Conservation (phyloP, 1,139 yeast species). For the Geotrichum siamense region DNA sequence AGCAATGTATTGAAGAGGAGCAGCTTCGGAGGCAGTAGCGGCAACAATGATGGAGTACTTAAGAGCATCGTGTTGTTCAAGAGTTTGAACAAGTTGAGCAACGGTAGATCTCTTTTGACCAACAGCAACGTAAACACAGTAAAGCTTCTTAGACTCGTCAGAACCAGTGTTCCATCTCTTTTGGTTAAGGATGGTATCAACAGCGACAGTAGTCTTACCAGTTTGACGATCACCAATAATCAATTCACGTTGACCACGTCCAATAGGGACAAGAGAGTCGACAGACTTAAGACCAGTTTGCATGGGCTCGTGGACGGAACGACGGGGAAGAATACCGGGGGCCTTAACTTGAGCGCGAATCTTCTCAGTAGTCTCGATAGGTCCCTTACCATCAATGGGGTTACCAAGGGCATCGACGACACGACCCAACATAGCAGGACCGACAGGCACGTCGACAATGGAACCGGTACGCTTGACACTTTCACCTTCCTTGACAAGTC, state of each 20-base stretch:
- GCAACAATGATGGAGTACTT: constrained; percentile 98
- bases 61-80: constrained; percentile 96
- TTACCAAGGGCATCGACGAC: constrained; percentile 99
- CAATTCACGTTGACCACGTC: constrained; percentile 99
- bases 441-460: constrained; percentile 99
- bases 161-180: constrained; percentile 95
- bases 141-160: constrained; percentile 95
- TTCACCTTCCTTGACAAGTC: constrained; percentile 98
- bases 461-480: constrained; percentile 99
- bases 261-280: constrained; percentile 98
- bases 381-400: constrained; percentile 99
- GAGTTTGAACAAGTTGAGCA: constrained; percentile 98
- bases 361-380: constrained; percentile 76
- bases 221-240: constrained; percentile 99
- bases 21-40: constrained; percentile 99
- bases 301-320: constrained; percentile 97
- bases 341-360: constrained; percentile 99
- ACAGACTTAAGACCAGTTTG: constrained; percentile 99
- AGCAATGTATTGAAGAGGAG: constrained; percentile 99
- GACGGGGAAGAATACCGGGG: constrained; percentile 99
- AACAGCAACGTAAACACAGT: constrained; percentile 99
- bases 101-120: constrained; percentile 99
- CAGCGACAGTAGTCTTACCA: constrained; percentile 99
- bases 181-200: constrained; percentile 97
- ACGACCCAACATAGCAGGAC: constrained; percentile 97